Percentiles rank a stretch among this genome's conserved stretches.
Evolutionary conservation across 2,329 filamentous ascomycete species (phyloP).

Genomic region (Xylaria sp.): DNA sequence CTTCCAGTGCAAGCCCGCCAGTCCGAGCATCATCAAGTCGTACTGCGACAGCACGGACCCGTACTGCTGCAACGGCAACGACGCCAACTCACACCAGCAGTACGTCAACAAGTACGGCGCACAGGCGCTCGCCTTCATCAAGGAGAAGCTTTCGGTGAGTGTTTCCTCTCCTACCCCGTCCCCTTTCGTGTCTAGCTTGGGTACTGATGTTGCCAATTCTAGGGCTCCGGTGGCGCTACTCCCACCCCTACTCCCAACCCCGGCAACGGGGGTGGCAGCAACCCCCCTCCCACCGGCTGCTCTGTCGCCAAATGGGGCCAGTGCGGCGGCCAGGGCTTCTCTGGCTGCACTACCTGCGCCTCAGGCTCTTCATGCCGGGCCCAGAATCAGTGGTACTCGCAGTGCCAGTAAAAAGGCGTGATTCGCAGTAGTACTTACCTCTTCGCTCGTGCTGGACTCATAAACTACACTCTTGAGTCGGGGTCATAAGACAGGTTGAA

Average conservation of each 20-base stretch:
- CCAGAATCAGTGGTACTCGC: constrained; percentile 23
- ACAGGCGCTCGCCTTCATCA: constrained; percentile 63
- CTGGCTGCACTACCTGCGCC: constrained; percentile 17
- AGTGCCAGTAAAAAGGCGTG: constrained; percentile 22
- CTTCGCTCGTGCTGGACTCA: too few species aligned
- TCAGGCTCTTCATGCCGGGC: constrained; percentile 20
- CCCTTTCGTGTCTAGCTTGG: neutral
- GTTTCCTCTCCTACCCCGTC: neutral
- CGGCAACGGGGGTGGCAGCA: neutral
- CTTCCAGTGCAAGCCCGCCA: constrained; percentile 60
- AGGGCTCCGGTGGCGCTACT: neutral
- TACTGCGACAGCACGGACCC: constrained; percentile 70
- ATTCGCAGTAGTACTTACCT: too few species aligned
- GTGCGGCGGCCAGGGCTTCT: constrained; percentile 22
- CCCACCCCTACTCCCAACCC: neutral
- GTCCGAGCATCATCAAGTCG: constrained; percentile 59
- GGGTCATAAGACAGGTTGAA: neutral
- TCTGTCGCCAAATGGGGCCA: constrained; percentile 13
- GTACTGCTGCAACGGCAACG: constrained; percentile 69
- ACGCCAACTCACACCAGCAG: constrained; percentile 64
- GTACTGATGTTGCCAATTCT: too few species aligned
- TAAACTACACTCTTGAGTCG: neutral
- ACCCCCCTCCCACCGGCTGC: neutral
- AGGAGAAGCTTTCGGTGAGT: constrained; percentile 21
- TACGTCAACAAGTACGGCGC: constrained; percentile 64